Evolutionary conservation across 371 early-diverging fungal genomes (phyloP), one percentile per base, ranked within the genome.

Genomic region (Dipsacomyces acuminosporus): DNA sequence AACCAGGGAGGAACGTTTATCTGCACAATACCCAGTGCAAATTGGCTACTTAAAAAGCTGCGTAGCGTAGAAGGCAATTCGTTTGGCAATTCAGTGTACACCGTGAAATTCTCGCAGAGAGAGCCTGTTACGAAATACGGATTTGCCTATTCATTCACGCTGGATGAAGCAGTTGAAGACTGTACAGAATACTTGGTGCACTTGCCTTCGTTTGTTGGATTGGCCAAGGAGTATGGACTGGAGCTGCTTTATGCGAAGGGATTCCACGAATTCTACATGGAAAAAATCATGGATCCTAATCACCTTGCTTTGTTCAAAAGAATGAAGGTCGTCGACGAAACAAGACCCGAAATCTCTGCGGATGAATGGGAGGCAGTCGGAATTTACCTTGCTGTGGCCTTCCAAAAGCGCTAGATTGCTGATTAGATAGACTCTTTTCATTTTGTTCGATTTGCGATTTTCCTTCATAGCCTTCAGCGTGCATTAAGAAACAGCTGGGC

Each of bases 171-270:
- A 0, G 90, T 99, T 3, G 87, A 92, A 46, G 91, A 95, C 64
- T 98, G 98, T 67, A 93, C 96, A 1, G 99, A 99, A 75, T 99
- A 93, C 73, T 75, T 99, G 22, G 88, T 96, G 0, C 88, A 93
- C 49, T 89, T 91, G 70, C 83, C 65, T 22, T 45, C 57, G 23
- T 59, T 75, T 34, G 19, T 35, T 59, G 86, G 89, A 38, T 56
- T 97, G 23, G 97, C 98, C n/a, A 54, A 33, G 15, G 90, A 93
- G 59, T 88, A 90, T 51, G 90, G 91, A 0, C 61, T 97, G 9
- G 78, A 80, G 54, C 75, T 91, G 11, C 67, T 81, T 11, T 80
- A 80, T 54, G 80, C 83, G 49, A 76, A 82, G 61, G 75, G 79
- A 21, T 95, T 96, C 61, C 98, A 96, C 69, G 74, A 88, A 5